Evolutionary conservation across 129 eudicot genomes (phyloP).

Genomic region (Tagetes patula): DNA sequence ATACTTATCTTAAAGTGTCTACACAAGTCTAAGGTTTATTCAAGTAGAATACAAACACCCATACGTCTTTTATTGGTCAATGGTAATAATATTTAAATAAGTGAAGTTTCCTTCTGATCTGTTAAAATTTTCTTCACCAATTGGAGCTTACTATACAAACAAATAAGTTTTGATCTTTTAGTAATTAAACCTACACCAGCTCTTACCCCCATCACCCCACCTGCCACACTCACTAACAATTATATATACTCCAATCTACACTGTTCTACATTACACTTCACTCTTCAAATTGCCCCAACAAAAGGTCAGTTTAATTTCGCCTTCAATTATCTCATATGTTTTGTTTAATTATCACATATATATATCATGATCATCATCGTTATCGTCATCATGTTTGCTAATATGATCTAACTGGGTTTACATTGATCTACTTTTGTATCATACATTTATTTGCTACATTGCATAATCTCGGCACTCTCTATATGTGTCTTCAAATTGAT

Average conservation of each 20-base stretch:
- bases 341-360: not conserved
- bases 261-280: slow-evolving; percentile 22
- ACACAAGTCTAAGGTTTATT: too few species aligned
- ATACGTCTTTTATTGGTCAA: not conserved
- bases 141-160: slow-evolving; percentile 22
- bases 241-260: slow-evolving; percentile 38
- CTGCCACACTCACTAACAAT: slow-evolving; percentile 31
- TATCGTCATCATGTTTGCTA: slow-evolving; percentile 19
- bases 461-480: slow-evolving; percentile 1
- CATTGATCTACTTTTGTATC: slow-evolving; percentile 29
- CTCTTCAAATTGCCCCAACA: slow-evolving; percentile 35
- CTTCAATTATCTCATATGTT: slow-evolving; percentile 23
- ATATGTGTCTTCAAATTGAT: slow-evolving; percentile 3
- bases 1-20: too few species aligned
- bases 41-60: too few species aligned
- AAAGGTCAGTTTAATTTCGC: slow-evolving; percentile 39
- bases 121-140: slow-evolving; percentile 11
- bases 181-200: not conserved
- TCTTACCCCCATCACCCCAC: slow-evolving; percentile 30
- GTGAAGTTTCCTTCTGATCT: slow-evolving; percentile 6
- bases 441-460: slow-evolving; percentile 22
- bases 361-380: not conserved
- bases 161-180: slow-evolving; percentile 15
- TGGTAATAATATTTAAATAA: not conserved
- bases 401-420: slow-evolving; percentile 16